These are phyloP conservation scores for Globisporangium cederbergense DNA, from an alignment of 352 stramenopile species.

Conservation along the genomic window DNA sequence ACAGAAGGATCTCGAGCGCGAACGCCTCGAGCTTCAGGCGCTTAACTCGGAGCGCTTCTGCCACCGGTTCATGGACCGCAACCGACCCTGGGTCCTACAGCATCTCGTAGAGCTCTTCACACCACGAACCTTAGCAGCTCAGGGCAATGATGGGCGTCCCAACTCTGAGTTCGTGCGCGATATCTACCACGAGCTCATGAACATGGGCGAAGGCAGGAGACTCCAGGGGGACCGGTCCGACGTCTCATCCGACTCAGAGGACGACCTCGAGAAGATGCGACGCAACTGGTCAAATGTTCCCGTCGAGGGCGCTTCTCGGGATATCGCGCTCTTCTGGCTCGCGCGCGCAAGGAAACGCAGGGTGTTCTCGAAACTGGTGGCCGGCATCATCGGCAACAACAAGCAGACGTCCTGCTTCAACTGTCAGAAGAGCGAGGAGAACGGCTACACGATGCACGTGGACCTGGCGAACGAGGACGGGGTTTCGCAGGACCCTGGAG, in stretches of 20 bases:
- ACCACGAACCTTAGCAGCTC: constrained; percentile 81
- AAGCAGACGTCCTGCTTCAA: constrained; percentile 83
- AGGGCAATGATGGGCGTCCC: constrained; percentile 64
- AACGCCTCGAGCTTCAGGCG: constrained; percentile 93
- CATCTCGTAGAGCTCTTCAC: constrained; percentile 96
- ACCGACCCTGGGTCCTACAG: constrained; percentile 96
- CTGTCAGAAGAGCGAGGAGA: constrained; percentile 72
- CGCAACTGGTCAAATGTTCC: constrained; percentile 84
- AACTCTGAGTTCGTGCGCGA: constrained; percentile 94
- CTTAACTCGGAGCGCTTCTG: constrained; percentile 97
- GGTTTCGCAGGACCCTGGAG: constrained; percentile 61
- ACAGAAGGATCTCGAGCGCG: constrained; percentile 93
- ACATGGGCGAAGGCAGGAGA: constrained; percentile 88
- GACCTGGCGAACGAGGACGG: constrained; percentile 72
- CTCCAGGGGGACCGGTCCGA: constrained; percentile 88
- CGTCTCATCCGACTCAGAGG: constrained; percentile 91
- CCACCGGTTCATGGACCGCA: constrained; percentile 96
- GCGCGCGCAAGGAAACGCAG: constrained; percentile 90
- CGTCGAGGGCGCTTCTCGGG: constrained; percentile 75
- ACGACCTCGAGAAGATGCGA: constrained; percentile 87
- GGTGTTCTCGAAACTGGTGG: constrained; percentile 88
- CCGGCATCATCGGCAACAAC: constrained; percentile 69
- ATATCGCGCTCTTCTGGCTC: constrained; percentile 93
- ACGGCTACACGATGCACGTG: constrained; percentile 77
- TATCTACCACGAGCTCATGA: constrained; percentile 95